Base-by-base conservation (phyloP, 2,329 filamentous ascomycete genomes). In the Fusarium phyllophilum region DNA sequence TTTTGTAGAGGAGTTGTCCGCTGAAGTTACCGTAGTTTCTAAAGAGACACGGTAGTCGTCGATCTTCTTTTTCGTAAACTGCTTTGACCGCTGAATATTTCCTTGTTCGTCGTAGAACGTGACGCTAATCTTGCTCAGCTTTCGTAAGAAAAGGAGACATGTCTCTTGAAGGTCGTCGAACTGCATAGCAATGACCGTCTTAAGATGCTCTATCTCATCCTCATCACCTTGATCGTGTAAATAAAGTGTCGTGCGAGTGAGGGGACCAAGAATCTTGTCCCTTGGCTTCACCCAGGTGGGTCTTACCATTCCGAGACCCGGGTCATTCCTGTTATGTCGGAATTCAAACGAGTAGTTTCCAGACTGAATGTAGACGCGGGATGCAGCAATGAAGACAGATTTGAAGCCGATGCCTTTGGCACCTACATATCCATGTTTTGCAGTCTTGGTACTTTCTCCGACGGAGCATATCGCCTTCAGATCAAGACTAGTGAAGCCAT, bases 331-430 rank as follows among this genome's bases (percentile, higher is more conserved):
- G 0, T 26, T 51, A 26, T 74, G 68, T 18, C 36, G 17, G 24
- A 75, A 75, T 22, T 70, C 59, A n/a, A 76, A 76, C 0, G 68
- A 76, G 39, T 66, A 76, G 13, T 65, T n/a, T 1, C 73, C 71
- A 0, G 74, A 75, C 31, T 75, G 71, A 3, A 76, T 74, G 18
- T 68, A 58, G 3, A 75, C 71, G 31, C 33, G 63, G 2, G 31
- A 72, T 5, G 70, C 73, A 3, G 66, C 63, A 17, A 70, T 70
- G 18, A 76, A 72, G 0, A 76, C 68, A 0, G 73, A 69, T 29
- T 75, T 75, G 39, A 76, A 76, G 6, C 73, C 66, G 39, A 72
- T 72, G 2, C 63, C 71, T 34, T 75, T 75, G 12, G 63, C 67
- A 14, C 75, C 74, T 5, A 70, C 54, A 2, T 75, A 75, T 41